Base-by-base conservation (phyloP, 2,329 filamentous ascomycete genomes). In the Orbilia ellipsospora region DNA sequence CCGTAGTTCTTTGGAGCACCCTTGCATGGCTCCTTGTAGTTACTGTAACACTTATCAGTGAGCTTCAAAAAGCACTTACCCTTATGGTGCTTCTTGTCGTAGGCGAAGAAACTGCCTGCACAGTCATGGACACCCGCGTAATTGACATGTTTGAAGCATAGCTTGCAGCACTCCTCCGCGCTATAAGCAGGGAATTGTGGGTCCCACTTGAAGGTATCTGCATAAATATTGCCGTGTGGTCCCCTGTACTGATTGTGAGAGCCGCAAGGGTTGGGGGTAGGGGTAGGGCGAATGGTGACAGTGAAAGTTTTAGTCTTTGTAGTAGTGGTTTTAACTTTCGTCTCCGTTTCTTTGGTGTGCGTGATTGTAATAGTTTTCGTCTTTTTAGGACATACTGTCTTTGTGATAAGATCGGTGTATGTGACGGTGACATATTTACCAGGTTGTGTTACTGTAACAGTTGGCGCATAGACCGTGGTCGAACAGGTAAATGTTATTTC, bases 61-160 rank as follows among this genome's bases (percentile, higher is more conserved):
- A 60, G 36, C 28, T 45, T 60, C 36, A 60, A 28, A 31, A 31
- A 60, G 16, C 56, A 60, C 36, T 60, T 60, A n/a, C 56, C 18
- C 16, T 56, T 56, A 12, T 26, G 15, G 23, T n/a, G 18, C 20
- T 60, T 60, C 56, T 45, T 45, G 15, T 60, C n/a, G 7, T n/a
- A 16, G 6, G 20, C 6, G 36, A 60, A 60, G 40, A 44, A 60
- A 45, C 56, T 60, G 36, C 56, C 56, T 4, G 56, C 56, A 23
- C 56, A 60, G 45, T 60, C 56, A 45, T 45, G 56, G 26, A 60
- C 56, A 1, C 56, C 56, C 6, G 31, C 56, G 23, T 45, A 45
- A 26, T 60, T 60, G 10, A 44, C 36, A 45, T 60, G 56, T 16
- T 44, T 45, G n/a, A 44, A 28, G 40, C 56, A 60, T 60, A 16